phyloP scores from a whole-genome alignment of 805 yeast genomes.

The Starmera pachycereana region DNA sequence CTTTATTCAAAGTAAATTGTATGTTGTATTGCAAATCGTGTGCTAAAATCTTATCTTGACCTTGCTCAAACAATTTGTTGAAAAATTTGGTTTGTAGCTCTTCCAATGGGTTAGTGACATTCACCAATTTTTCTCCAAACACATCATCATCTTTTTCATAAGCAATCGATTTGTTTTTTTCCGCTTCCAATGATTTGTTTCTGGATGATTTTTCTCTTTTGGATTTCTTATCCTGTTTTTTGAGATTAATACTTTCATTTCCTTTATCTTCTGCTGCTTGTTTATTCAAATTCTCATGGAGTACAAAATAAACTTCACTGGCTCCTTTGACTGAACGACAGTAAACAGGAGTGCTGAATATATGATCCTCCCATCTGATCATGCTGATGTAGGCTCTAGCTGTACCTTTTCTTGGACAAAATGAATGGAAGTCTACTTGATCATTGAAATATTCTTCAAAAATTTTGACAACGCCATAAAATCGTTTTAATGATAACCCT shows the following conservation, averaged over 20 bases:
- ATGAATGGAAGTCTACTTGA: conserved; percentile 91
- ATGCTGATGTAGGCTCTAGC: conserved; percentile 72
- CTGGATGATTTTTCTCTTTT: conserved; percentile 50
- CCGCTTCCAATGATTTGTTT: conserved; percentile 41
- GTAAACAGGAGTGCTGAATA: conserved; percentile 62
- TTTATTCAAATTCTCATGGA: conserved; percentile 9
- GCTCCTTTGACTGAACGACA: conserved; percentile 63
- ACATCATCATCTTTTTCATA: conserved; percentile 44
- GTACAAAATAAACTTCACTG: conserved; percentile 40
- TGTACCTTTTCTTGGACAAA: conserved; percentile 85
- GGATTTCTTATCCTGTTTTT: conserved; percentile 35
- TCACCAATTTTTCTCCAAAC: conserved; percentile 38
- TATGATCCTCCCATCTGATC: conserved; percentile 71
- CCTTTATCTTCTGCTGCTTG: conserved; percentile 6
- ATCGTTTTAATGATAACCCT: conserved; percentile 79
- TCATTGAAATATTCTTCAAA: conserved; percentile 69
- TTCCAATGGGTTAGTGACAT: conserved; percentile 30
- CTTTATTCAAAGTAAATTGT: conserved; percentile 14
- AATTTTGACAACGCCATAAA: conserved; percentile 50
- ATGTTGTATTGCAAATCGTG: conserved; percentile 9
- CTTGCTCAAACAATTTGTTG: conserved; percentile 29
- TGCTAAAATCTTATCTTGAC: conserved; percentile 26
- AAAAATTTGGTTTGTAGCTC: conserved; percentile 34
- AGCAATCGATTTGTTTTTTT: conserved; percentile 32
- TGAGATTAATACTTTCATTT: conserved; percentile 6